Percentiles rank a stretch among this genome's conserved stretches.
Evolutionary conservation across 2,329 filamentous ascomycete genomes (phyloP).

Genomic region (Alternaria conjuncta): DNA sequence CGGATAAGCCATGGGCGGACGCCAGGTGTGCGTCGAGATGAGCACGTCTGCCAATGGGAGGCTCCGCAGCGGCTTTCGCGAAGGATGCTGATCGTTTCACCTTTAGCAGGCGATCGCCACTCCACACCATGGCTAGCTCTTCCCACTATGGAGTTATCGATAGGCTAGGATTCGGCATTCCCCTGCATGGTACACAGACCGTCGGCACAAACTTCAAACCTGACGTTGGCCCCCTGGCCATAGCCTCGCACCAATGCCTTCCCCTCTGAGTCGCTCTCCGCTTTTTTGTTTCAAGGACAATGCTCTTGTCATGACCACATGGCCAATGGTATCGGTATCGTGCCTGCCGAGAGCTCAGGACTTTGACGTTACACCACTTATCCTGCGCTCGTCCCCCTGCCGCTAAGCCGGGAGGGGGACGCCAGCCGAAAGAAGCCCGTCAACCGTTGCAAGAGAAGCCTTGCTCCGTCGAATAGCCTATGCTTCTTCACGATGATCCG

Average conservation of each 20-base stretch:
- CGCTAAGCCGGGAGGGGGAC: slow-evolving; percentile 33
- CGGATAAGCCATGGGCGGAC: slow-evolving; percentile 12
- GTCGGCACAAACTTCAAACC: slow-evolving; percentile 23
- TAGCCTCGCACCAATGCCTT: slow-evolving; percentile 20
- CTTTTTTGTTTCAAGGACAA: slow-evolving; percentile 43
- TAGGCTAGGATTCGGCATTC: slow-evolving; percentile 25
- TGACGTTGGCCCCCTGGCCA: slow-evolving; percentile 27
- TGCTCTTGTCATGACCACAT: slow-evolving; percentile 19
- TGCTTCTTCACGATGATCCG: slow-evolving; percentile 32
- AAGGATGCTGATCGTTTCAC: slow-evolving; percentile 28
- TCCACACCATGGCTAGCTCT: slow-evolving; percentile 19
- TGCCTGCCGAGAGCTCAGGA: slow-evolving; percentile 34
- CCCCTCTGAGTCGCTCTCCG: slow-evolving; percentile 23
- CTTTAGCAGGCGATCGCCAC: slow-evolving; percentile 28
- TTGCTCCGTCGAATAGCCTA: slow-evolving; percentile 35
- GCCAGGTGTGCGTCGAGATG: slow-evolving; percentile 22
- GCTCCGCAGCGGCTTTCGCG: slow-evolving; percentile 8
- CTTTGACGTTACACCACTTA: slow-evolving; percentile 29
- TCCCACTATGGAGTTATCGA: slow-evolving; percentile 25
- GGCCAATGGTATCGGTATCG: slow-evolving; percentile 31
- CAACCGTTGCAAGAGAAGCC: slow-evolving; percentile 31
- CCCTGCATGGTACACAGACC: slow-evolving; percentile 26
- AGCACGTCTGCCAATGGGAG: slow-evolving; percentile 22
- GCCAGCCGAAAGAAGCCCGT: slow-evolving; percentile 26
- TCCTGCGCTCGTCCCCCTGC: slow-evolving; percentile 21